phyloP scores from a whole-genome alignment of 108 stramenopile species.

The Bacterosira constricta region DNA sequence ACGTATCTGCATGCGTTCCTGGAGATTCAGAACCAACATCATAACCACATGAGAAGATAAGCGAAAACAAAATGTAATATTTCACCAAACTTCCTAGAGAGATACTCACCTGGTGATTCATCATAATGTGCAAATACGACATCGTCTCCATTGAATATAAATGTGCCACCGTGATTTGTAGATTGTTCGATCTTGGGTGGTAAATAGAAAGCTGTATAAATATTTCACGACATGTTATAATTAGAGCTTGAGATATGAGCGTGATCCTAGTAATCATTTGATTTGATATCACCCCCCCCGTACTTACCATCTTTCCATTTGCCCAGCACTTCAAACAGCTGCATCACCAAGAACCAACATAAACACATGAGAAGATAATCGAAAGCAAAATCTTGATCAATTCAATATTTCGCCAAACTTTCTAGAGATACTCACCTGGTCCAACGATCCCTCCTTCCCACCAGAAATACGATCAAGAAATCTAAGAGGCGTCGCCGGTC shows the following conservation, averaged over 20 bases:
- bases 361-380: background rate
- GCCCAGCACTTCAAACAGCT: conserved; percentile 60
- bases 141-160: conserved; percentile 60
- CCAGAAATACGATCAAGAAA: conserved; percentile 60
- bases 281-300: too few relatives aligned
- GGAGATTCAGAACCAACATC: too few relatives aligned
- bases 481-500: conserved; percentile 61
- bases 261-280: too few relatives aligned
- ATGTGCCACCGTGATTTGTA: conserved; percentile 71
- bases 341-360: conserved; percentile 10
- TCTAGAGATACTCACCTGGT: conserved; percentile 8
- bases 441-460: conserved; percentile 6
- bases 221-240: background rate
- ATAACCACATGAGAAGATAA: background rate
- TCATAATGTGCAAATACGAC: conserved; percentile 82
- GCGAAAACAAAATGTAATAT: too few relatives aligned
- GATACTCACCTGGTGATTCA: conserved; percentile 41
- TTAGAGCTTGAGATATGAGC: background rate
- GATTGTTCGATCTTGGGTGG: conserved; percentile 80
- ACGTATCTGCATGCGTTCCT: conserved; percentile 59
- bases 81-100: too few relatives aligned
- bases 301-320: conserved; percentile 72
- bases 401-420: too few relatives aligned
- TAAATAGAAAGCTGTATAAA: conserved; percentile 53
- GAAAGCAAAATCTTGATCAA: too few relatives aligned